Evolutionary conservation across 345 rosid genomes (phyloP).

Genomic region (Eucalyptus sp.): DNA sequence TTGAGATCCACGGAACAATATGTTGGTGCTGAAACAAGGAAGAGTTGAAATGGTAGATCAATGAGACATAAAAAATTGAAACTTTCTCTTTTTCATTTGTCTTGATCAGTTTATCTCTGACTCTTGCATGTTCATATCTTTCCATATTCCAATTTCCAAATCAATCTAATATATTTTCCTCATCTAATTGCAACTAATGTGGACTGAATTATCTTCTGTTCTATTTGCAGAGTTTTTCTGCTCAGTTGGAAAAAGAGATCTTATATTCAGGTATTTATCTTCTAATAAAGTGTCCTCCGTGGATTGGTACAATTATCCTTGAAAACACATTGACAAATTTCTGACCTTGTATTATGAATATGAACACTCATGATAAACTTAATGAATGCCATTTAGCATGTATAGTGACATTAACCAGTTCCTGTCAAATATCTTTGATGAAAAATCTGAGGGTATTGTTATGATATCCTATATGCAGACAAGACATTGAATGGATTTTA

Average conservation of each 20-base stretch:
- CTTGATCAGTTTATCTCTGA: background rate
- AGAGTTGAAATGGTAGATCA: background rate
- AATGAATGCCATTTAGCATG: background rate
- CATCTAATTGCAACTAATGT: background rate
- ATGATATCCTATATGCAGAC: background rate
- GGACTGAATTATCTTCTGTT: background rate
- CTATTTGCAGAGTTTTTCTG: constrained; percentile 79
- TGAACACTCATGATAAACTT: background rate
- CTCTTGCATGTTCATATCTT: background rate
- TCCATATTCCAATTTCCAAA: background rate
- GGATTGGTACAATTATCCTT: background rate
- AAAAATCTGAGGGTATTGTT: background rate
- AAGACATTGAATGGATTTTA: background rate
- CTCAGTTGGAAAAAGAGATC: constrained; percentile 88
- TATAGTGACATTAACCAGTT: background rate
- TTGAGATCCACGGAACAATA: background rate
- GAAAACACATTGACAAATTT: background rate
- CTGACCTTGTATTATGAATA: background rate
- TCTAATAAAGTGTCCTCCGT: background rate
- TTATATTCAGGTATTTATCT: constrained; percentile 56
- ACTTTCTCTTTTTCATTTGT: background rate
- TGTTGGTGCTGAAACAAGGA: background rate
- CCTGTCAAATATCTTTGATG: background rate
- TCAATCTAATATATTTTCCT: background rate
- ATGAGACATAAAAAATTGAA: background rate